A percentile compares a stretch with the other conserved stretches of the same genome.
Conservation (phyloP, 2,329 filamentous ascomycete species). For the Pyrenophora tritici-repentis region DNA sequence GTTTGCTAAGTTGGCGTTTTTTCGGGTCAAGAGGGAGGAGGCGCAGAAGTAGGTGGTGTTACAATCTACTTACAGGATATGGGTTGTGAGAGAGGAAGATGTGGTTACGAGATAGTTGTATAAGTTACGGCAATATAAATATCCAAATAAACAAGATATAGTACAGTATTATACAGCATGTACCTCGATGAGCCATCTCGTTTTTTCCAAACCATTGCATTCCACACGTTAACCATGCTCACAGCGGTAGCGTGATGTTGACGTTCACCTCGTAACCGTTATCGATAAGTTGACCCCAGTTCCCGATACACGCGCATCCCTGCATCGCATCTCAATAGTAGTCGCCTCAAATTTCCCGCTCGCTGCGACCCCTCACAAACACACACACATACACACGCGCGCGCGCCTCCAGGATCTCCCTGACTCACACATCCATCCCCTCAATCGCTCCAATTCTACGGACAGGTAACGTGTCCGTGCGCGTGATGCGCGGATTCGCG, state of each 20-base stretch:
- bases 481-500: too few species aligned
- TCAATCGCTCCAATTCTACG: neutral
- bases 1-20: conserved; percentile 86
- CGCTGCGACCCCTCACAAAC: conserved; percentile 12
- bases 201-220: too few species aligned
- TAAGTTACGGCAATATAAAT: too few species aligned
- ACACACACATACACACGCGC: conserved; percentile 10
- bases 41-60: conserved; percentile 5
- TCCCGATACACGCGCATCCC: conserved; percentile 11
- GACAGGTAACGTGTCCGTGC: too few species aligned
- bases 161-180: too few species aligned
- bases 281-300: conserved; percentile 3
- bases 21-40: conserved; percentile 72
- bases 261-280: neutral
- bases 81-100: neutral
- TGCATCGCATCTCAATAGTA: conserved; percentile 13
- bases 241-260: too few species aligned
- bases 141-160: neutral
- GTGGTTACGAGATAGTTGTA: too few species aligned
- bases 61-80: neutral
- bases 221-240: too few species aligned
- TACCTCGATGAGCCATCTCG: too few species aligned
- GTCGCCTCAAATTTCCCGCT: conserved; percentile 22
- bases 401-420: conserved; percentile 7
- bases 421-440: too few species aligned